These are phyloP conservation scores for Solanum tacnaense DNA, from an alignment of 257 asterid species.

Conservation along the genomic window DNA sequence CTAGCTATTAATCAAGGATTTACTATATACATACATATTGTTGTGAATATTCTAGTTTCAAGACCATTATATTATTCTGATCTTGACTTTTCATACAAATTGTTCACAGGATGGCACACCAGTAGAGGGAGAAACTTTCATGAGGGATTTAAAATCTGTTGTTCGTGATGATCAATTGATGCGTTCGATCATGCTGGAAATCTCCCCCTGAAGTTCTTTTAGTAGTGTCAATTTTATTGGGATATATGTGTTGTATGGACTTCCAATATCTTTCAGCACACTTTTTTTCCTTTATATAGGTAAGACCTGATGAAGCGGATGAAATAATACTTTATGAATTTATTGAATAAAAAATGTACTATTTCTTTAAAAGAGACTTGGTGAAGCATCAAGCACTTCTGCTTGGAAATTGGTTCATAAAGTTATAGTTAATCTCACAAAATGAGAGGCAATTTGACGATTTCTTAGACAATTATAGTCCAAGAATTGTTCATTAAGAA, in stretches of 20 bases:
- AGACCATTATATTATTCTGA: background rate
- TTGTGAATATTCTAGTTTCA: background rate
- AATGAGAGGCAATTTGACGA: background rate
- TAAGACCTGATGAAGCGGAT: background rate
- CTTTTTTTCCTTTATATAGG: too few relatives aligned
- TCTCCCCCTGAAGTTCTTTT: conserved; percentile 35
- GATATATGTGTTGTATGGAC: background rate
- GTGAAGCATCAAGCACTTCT: background rate
- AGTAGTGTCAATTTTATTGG: conserved; percentile 6
- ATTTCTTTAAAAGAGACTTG: background rate
- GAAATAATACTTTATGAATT: background rate
- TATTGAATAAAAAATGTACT: too few relatives aligned
- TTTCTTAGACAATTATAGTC: too few relatives aligned
- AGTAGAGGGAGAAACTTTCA: conserved; percentile 32
- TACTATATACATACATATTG: background rate
- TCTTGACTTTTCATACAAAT: background rate
- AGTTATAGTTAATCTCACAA: background rate
- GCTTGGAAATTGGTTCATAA: background rate
- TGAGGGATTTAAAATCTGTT: conserved; percentile 27
- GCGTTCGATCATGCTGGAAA: conserved; percentile 31
- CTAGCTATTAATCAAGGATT: background rate
- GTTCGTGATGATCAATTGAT: conserved; percentile 39
- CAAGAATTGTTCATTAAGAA: background rate
- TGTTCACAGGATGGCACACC: conserved; percentile 34
- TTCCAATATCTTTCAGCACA: too few relatives aligned